phyloP scores from a whole-genome alignment of 495 filamentous ascomycete genomes.

The Poronia punctata region DNA sequence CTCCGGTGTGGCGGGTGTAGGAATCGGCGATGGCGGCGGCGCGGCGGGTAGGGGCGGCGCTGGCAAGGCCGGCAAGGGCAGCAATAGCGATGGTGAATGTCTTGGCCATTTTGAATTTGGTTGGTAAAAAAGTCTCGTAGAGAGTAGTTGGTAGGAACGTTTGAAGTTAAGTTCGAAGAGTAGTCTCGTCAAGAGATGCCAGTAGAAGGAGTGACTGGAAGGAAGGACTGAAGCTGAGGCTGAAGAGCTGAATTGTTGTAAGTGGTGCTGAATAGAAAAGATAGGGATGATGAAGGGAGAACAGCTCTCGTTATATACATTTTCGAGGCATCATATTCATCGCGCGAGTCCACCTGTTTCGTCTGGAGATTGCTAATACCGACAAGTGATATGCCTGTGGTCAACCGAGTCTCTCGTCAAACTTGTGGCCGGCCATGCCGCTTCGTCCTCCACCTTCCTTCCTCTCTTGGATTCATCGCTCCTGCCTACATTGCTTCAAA shows the following conservation, averaged over 20 bases:
- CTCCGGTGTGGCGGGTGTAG: constrained; percentile 10
- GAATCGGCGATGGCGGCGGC: constrained; percentile 1
- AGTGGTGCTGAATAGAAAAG: background rate
- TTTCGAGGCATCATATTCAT: background rate
- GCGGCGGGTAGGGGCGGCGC: background rate
- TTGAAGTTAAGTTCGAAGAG: background rate
- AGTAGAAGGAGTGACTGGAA: constrained; percentile 6
- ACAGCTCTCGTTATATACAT: constrained; percentile 1
- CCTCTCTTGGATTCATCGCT: background rate
- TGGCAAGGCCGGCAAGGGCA: constrained; percentile 4
- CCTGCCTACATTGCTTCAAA: background rate
- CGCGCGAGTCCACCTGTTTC: no score
- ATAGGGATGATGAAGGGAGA: background rate
- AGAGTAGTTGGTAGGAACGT: background rate
- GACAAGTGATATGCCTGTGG: no score
- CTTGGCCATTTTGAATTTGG: constrained; percentile 9
- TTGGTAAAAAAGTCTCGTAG: background rate
- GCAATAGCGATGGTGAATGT: background rate
- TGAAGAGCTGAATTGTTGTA: no score
- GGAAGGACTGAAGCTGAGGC: constrained; percentile 1
- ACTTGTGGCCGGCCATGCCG: background rate
- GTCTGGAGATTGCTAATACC: no score
- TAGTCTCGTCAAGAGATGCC: background rate
- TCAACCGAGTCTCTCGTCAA: background rate
- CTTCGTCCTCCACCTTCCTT: background rate